These are phyloP conservation scores for Neohortaea acidophila DNA, from an alignment of 495 filamentous ascomycete genomes.

Conservation along the genomic window DNA sequence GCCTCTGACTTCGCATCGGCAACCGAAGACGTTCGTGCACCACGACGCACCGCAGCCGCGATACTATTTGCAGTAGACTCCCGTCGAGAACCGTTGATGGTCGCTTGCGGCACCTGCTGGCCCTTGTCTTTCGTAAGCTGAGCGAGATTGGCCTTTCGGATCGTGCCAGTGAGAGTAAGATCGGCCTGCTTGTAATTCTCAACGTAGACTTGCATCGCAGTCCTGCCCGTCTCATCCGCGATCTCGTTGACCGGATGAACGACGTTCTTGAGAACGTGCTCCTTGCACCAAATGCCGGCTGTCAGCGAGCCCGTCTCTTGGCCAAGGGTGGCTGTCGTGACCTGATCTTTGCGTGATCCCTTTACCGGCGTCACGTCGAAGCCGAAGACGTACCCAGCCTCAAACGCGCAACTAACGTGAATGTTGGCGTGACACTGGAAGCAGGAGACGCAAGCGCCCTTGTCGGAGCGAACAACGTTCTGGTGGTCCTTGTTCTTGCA, in stretches of 20 bases:
- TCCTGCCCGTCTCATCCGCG: conserved; percentile 41
- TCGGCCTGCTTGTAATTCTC: conserved; percentile 91
- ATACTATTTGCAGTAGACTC: conserved; percentile 15
- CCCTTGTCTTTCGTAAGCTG: conserved; percentile 34
- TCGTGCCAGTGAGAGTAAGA: conserved; percentile 71
- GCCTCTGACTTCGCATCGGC: conserved; percentile 20
- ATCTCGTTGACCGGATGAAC: conserved; percentile 69
- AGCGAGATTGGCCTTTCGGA: conserved; percentile 65
- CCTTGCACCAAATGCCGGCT: conserved; percentile 78
- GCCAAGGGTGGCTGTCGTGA: conserved; percentile 55
- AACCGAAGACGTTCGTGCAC: conserved; percentile 12
- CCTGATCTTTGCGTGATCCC: conserved; percentile 60
- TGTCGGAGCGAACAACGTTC: conserved; percentile 14
- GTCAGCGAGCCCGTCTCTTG: conserved; percentile 61
- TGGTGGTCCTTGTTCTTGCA: conserved; percentile 44
- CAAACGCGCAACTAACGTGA: conserved; percentile 80
- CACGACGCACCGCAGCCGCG: conserved; percentile 12
- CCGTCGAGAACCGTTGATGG: conserved; percentile 2
- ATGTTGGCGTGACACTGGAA: conserved; percentile 67
- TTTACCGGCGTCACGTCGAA: conserved; percentile 88
- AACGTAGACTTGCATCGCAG: conserved; percentile 71
- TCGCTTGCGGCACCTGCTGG: conserved; percentile 2
- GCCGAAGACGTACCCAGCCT: conserved; percentile 65
- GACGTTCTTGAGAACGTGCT: conserved; percentile 51
- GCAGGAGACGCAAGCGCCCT: conserved; percentile 70